phyloP scores from a whole-genome alignment of 139 green algal genomes.

The Volvox reticuliferus region DNA sequence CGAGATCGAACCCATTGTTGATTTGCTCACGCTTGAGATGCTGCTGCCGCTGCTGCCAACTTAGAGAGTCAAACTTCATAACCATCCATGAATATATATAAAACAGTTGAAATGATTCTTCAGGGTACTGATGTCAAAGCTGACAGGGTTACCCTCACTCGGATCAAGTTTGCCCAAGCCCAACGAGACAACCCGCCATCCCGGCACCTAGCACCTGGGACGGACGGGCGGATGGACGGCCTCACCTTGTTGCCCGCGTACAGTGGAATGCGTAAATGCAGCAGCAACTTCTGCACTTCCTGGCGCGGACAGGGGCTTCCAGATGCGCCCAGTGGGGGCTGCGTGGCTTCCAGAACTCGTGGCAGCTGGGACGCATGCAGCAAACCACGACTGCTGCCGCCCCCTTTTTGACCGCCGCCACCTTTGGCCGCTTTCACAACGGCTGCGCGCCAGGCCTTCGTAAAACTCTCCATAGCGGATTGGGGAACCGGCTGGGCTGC shows the following conservation, averaged over 20 bases:
- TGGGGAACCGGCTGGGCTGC: neutral
- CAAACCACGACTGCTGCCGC: neutral
- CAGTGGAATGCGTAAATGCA: conserved; percentile 7
- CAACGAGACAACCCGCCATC: too few species aligned
- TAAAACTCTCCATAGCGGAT: neutral
- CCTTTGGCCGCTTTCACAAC: neutral
- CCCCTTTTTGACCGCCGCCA: neutral
- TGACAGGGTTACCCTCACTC: too few species aligned
- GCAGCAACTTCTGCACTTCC: conserved; percentile 1
- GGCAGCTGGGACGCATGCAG: conserved; percentile 46
- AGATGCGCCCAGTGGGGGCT: conserved; percentile 6
- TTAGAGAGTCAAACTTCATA: too few species aligned
- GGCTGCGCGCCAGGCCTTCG: neutral
- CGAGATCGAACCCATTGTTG: too few species aligned
- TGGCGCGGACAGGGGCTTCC: neutral
- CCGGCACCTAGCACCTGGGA: too few species aligned
- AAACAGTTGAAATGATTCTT: too few species aligned
- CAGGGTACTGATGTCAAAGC: too few species aligned
- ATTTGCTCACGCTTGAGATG: too few species aligned
- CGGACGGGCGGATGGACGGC: too few species aligned
- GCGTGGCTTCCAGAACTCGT: neutral
- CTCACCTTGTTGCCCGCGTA: conserved; percentile 41
- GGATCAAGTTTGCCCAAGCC: too few species aligned
- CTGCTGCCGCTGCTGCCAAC: too few species aligned
- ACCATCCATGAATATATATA: too few species aligned